Percentiles rank a stretch among this genome's conserved stretches.
Evolutionary conservation across 352 stramenopile genomes (phyloP).

Genomic region (Salisapilia sapeloensis): DNA sequence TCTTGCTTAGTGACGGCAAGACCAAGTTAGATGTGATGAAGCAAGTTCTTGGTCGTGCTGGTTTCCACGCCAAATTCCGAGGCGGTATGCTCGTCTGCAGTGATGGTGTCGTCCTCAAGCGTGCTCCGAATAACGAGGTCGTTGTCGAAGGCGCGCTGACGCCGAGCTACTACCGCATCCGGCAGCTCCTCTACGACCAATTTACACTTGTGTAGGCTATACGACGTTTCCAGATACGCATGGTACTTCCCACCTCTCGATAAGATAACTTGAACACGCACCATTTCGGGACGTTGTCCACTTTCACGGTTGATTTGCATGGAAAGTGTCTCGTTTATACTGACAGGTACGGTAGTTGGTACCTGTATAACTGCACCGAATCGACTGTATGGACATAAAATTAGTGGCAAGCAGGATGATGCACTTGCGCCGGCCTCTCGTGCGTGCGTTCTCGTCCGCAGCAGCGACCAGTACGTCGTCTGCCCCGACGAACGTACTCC

Average conservation of each 20-base stretch:
- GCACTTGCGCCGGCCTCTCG: constrained; percentile 22
- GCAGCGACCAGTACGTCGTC: constrained; percentile 9
- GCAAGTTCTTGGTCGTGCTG: constrained; percentile 68
- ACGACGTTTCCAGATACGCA: too few species aligned
- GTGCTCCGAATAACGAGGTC: constrained; percentile 76
- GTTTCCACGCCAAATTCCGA: constrained; percentile 82
- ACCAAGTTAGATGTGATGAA: constrained; percentile 84
- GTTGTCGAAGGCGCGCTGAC: constrained; percentile 73
- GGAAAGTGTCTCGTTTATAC: not conserved
- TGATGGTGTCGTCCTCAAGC: constrained; percentile 76
- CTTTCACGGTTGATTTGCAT: too few species aligned
- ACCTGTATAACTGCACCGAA: too few species aligned
- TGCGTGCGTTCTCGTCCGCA: constrained; percentile 25
- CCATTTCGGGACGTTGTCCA: too few species aligned
- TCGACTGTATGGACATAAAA: too few species aligned
- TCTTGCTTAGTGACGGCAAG: constrained; percentile 77
- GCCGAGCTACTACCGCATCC: constrained; percentile 78
- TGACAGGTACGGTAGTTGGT: too few species aligned
- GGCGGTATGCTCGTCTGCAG: constrained; percentile 81
- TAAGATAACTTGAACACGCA: too few species aligned
- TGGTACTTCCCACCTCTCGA: too few species aligned
- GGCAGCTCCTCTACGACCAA: constrained; percentile 73
- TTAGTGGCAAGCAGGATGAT: constrained; percentile 15
- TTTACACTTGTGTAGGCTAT: constrained; percentile 75
- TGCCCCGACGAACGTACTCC: constrained; percentile 13